phyloP scores from a whole-genome alignment of 805 yeast genomes.

The Candida ponderosae region DNA sequence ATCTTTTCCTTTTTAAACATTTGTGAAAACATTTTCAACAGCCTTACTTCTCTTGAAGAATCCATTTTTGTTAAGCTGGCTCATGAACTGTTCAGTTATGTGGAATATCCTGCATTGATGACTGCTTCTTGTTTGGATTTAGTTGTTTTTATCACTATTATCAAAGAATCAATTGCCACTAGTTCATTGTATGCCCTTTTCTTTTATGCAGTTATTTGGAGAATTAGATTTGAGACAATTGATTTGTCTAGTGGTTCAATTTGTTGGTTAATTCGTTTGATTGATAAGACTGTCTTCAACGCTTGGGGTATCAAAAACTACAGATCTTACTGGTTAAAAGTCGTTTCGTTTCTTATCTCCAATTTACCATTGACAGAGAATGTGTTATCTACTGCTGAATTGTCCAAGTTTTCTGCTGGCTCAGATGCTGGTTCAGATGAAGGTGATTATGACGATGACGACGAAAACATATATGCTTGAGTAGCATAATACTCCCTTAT shows the following conservation, averaged over 20 bases:
- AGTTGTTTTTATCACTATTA: constrained; percentile 21
- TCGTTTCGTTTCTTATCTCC: not conserved
- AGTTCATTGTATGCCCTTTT: constrained; percentile 23
- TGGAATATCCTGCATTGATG: constrained; percentile 29
- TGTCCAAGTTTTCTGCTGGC: not conserved
- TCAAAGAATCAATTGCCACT: constrained; percentile 18
- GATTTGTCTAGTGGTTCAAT: not conserved
- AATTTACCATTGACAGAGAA: not conserved
- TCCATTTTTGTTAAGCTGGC: constrained; percentile 25
- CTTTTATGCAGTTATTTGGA: constrained; percentile 29
- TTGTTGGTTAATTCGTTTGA: not conserved
- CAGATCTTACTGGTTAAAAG: not conserved
- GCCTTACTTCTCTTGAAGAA: constrained; percentile 24
- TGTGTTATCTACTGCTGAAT: not conserved
- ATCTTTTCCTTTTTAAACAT: constrained; percentile 33
- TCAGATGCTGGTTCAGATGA: not conserved
- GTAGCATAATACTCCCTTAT: too few species aligned
- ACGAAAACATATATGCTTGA: too few species aligned
- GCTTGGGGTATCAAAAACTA: not conserved
- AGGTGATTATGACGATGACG: not conserved
- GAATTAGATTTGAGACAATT: constrained; percentile 26
- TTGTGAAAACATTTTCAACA: constrained; percentile 5
- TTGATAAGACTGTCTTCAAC: not conserved
- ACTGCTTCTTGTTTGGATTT: constrained; percentile 32
- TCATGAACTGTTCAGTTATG: constrained; percentile 26